Percentiles rank a stretch among this genome's conserved stretches.
These are phyloP conservation scores for Ceratocystis harringtonii DNA, from an alignment of 2,329 filamentous ascomycete species.

Conservation along the genomic window DNA sequence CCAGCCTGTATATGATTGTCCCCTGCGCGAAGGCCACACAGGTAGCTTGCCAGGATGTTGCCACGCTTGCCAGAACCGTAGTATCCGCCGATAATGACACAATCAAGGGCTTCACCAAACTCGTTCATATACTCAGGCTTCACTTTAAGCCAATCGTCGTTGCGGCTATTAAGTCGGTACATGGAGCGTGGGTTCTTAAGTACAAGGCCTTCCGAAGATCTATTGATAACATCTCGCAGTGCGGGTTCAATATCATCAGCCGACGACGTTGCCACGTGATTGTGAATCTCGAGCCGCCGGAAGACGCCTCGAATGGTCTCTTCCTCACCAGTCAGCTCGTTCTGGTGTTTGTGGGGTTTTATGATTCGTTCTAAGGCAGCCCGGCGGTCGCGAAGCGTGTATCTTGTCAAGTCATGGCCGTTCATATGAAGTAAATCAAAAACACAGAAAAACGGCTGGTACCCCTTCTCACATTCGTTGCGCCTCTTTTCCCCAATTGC, in stretches of 20 bases:
- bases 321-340: neutral
- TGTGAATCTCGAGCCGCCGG: conserved; percentile 70
- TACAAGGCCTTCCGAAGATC: conserved; percentile 78
- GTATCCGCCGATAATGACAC: conserved; percentile 79
- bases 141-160: conserved; percentile 96
- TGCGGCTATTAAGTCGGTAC: conserved; percentile 77
- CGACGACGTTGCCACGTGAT: conserved; percentile 49
- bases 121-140: conserved; percentile 98
- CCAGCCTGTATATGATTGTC: conserved; percentile 47
- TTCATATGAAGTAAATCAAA: conserved; percentile 92
- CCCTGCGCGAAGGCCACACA: conserved; percentile 74
- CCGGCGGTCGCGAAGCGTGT: conserved; percentile 67
- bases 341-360: neutral
- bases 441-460: conserved; percentile 61
- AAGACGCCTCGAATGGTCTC: conserved; percentile 50
- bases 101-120: conserved; percentile 85
- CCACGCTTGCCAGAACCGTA: conserved; percentile 79
- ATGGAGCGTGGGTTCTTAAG: conserved; percentile 82
- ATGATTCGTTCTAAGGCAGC: conserved; percentile 40
- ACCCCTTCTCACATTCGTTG: conserved; percentile 38
- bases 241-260: conserved; percentile 62
- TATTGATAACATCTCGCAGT: conserved; percentile 69
- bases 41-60: conserved; percentile 66
- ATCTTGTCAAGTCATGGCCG: conserved; percentile 60
- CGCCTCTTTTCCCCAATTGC: conserved; percentile 61